Conservation (phyloP, 192 early-diverging fungal genomes). For the Neocallimastix lanati region DNA sequence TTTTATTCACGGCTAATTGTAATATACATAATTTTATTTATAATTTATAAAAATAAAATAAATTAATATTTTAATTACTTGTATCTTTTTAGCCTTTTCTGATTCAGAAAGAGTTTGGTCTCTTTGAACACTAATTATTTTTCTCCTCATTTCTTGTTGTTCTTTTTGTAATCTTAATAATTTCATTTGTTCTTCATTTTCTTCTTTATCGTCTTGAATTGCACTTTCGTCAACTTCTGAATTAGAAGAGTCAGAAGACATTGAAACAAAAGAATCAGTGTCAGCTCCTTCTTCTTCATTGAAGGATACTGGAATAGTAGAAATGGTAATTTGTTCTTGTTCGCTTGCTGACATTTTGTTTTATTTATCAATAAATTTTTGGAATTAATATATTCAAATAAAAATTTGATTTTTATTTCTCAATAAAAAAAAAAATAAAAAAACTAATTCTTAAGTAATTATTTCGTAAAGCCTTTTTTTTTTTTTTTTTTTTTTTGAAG, state of each 20-base stretch:
- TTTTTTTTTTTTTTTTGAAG: no score
- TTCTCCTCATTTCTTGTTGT: slow-evolving; percentile 31
- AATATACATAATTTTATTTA: no score
- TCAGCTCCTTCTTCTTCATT: neutral
- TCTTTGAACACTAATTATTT: slow-evolving; percentile 45
- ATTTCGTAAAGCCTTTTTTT: no score
- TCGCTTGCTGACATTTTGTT: neutral
- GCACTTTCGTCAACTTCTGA: neutral
- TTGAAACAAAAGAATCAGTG: neutral
- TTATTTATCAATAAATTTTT: no score
- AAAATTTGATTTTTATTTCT: no score
- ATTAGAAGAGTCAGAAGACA: neutral
- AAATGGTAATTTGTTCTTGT: neutral
- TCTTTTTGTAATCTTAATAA: slow-evolving; percentile 8
- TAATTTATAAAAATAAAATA: no score
- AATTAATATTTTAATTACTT: slow-evolving; percentile 26
- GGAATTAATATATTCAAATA: no score
- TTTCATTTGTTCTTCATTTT: slow-evolving; percentile 7
- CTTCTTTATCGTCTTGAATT: neutral
- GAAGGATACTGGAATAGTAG: neutral
- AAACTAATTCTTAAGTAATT: no score
- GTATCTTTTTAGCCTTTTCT: slow-evolving; percentile 55
- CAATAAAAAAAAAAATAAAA: no score
- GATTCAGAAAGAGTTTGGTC: slow-evolving; percentile 19
- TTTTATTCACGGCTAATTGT: no score